Base-by-base conservation (phyloP, 495 filamentous ascomycete genomes). In the Podospora bellae-mahoneyi region DNA sequence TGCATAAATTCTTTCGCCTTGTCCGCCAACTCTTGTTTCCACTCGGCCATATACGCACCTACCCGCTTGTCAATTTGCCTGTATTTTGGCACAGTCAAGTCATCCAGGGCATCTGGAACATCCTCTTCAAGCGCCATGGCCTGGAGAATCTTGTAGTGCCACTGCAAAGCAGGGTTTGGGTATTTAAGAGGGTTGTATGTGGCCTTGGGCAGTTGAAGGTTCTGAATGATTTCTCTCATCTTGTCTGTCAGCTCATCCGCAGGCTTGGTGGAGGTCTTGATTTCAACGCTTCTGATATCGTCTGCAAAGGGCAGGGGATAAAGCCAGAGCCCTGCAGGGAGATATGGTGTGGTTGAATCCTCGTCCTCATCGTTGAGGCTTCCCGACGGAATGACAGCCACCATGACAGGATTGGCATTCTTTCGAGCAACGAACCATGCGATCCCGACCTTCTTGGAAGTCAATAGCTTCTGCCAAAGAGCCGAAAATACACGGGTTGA, bases 71-170 rank as follows among this genome's bases (percentile, higher is more conserved):
- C 84, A 56, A 99, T 97, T 44, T 82, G 79, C 67, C 76, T 83
- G 77, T 91, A 93, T 70, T 90, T 94, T 0, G 96, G 96, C 1
- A 91, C 71, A 0, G 94, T 98, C 64, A 90, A 89, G 74, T 99
- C 96, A 39, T 94, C 89, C 1, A 89, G 84, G 59, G 85, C 81
- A 30, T 91, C 90, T 0, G 96, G 96, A 20, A 94, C 76, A 61
- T 97, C 95, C 74, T 99, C 96, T 34, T 97, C 93, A 15, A 99
- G 78, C 1, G 96, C 96, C 59, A 97, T 84, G 5, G 92, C 92
- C 77, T 99, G 96, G 4, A 99, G 81, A 56, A 98, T 94, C 59
- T 89, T 90, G 80, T 98, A 99, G 78, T 97, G 94, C 96, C 96
- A 99, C 82, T 99, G 96, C 64, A 99, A 85, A 1, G 90, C 86